These are phyloP conservation scores for Dictyostelium purpureum DNA, from an alignment of 78 protist species.

Conservation along the genomic window DNA sequence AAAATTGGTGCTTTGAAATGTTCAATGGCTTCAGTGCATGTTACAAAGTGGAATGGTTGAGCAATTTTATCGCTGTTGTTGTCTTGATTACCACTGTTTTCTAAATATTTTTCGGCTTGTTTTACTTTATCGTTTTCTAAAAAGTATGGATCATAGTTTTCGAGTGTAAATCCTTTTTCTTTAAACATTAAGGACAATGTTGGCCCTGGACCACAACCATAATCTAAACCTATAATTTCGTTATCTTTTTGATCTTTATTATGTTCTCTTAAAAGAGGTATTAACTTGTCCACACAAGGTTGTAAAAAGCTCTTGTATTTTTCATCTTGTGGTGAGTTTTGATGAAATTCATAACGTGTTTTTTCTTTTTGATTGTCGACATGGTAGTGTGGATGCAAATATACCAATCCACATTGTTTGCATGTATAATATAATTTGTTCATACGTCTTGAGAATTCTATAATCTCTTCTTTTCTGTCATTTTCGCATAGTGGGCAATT, in stretches of 20 bases:
- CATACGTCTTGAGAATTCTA: neutral
- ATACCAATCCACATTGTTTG: conserved; percentile 33
- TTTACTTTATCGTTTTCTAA: neutral
- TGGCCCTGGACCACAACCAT: conserved; percentile 77
- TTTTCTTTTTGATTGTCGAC: conserved; percentile 41
- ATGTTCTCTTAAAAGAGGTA: neutral
- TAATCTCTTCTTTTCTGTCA: neutral
- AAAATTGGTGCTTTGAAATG: conserved; percentile 38
- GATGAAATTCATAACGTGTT: conserved; percentile 15
- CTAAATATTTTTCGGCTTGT: neutral
- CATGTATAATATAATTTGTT: conserved; percentile 24
- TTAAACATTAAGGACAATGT: conserved; percentile 23
- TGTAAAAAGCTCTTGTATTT: conserved; percentile 11
- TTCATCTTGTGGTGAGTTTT: conserved; percentile 31
- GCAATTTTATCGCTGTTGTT: neutral
- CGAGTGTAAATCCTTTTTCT: neutral
- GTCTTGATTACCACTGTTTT: neutral
- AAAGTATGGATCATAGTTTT: conserved; percentile 69
- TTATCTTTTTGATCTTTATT: neutral
- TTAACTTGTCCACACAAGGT: neutral
- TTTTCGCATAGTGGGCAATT: conserved; percentile 7
- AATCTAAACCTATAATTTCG: conserved; percentile 17
- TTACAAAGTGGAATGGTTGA: conserved; percentile 43
- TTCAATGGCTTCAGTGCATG: conserved; percentile 77
- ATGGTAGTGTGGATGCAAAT: conserved; percentile 40